Evolutionary conservation across 257 asterid species (phyloP).

Genomic region (Pogostemon cablin): DNA sequence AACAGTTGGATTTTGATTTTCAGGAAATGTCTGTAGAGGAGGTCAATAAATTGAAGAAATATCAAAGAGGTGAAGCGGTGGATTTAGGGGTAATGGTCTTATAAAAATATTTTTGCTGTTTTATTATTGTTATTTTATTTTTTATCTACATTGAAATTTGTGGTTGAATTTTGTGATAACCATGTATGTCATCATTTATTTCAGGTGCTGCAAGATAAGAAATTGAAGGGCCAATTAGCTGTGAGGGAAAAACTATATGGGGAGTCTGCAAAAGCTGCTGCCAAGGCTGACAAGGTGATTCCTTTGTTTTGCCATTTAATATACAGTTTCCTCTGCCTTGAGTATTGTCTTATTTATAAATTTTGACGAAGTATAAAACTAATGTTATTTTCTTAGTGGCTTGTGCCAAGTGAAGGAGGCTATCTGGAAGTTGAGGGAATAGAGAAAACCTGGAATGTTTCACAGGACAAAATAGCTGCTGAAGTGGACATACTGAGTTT

Average conservation of each 20-base stretch:
- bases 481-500: constrained; percentile 77
- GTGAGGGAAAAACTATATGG: constrained; percentile 72
- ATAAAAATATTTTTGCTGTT: not conserved
- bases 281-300: constrained; percentile 82
- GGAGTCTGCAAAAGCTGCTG: constrained; percentile 82
- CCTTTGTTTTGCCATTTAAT: constrained; percentile 17
- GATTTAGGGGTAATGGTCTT: constrained; percentile 60
- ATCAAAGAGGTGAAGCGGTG: constrained; percentile 75
- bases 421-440: constrained; percentile 80
- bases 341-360: not conserved
- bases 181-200: constrained; percentile 7
- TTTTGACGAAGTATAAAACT: not conserved
- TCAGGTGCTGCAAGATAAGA: constrained; percentile 73
- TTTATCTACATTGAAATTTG: not conserved
- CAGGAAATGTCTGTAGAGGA: constrained; percentile 64
- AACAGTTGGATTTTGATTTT: constrained; percentile 23
- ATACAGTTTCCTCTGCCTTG: not conserved
- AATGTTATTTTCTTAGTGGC: constrained; percentile 61
- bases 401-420: constrained; percentile 84
- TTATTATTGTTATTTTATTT: not conserved
- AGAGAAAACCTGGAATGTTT: constrained; percentile 87
- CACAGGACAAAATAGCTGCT: constrained; percentile 70
- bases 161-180: constrained; percentile 23
- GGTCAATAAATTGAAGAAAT: constrained; percentile 61
- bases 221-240: constrained; percentile 83